Percentiles rank a stretch among this genome's conserved stretches.
Conservation (phyloP, 306 rosid species). For the Vachellia pachyceras region DNA sequence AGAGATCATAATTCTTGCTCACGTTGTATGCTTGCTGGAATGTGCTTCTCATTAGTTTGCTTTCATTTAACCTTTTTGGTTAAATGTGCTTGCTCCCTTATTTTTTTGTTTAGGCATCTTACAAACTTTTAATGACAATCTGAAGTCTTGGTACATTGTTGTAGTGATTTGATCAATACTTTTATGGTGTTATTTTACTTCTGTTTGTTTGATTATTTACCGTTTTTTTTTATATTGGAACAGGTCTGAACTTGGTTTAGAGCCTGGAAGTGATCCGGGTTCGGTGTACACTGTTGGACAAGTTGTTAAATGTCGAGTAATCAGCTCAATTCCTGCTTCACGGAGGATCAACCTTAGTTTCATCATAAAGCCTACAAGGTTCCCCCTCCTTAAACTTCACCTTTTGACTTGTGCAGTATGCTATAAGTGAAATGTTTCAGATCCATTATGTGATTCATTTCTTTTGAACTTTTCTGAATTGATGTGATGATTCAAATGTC, state of each 20-base stretch:
- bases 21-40: neutral
- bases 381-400: neutral
- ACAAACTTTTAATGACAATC: conserved; percentile 27
- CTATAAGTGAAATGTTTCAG: conserved; percentile 28
- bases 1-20: neutral
- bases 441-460: neutral
- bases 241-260: conserved; percentile 94
- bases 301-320: conserved; percentile 88
- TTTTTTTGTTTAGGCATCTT: conserved; percentile 13
- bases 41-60: neutral
- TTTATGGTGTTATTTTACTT: conserved; percentile 17
- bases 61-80: conserved; percentile 1
- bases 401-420: conserved; percentile 5
- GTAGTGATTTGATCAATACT: neutral
- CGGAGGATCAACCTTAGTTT: conserved; percentile 91
- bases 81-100: neutral
- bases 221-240: conserved; percentile 39
- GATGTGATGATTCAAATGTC: conserved; percentile 44
- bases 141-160: conserved; percentile 24
- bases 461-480: conserved; percentile 30
- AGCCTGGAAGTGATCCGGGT: conserved; percentile 79
- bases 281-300: conserved; percentile 80
- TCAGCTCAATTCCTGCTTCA: conserved; percentile 64
- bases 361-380: conserved; percentile 84
- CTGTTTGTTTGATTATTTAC: conserved; percentile 15